Base-by-base conservation (phyloP, 352 stramenopile genomes). In the Pythium chondricola region DNA sequence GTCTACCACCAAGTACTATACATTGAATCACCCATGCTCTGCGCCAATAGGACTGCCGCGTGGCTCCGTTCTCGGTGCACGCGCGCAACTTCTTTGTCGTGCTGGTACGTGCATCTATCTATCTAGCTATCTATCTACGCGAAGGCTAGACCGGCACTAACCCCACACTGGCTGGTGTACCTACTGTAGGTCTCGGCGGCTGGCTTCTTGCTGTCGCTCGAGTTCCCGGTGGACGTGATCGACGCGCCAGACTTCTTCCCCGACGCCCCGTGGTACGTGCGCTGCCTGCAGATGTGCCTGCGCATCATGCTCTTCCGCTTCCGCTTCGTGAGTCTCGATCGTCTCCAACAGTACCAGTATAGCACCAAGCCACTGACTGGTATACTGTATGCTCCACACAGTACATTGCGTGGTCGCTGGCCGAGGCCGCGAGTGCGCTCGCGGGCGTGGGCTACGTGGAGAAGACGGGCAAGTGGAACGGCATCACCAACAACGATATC, bases 331-430 rank as follows among this genome's bases (percentile, higher is more conserved):
- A 35, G 77, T 67, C 24, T 11, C 36, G 24, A 6, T 14, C 25
- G 40, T 37, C 50, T 16, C n/a, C 33, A 6, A 21, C 26, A 5
- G 5, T 41, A 3, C 17, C 25, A 18, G 14, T 51, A 7, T 30
- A 29, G 5, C 2, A n/a, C 18, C 14, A 31, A 20, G 6, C 25
- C 44, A 11, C 32, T 66, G 22, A 61, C 38, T 25, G 3, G 2
- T 46, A 7, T 33, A 42, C 37, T 25, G 43, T 48, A 33, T 36
- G 18, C 56, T 8, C 26, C 86, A 73, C 88, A 85, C 38, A 93
- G 83, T 93, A 93, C 64, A 73, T 93, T 49, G 83, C 79, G 18
- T 93, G 83, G 83, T 89, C 81, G n/a, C 58, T 93, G 35, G 83
- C 80, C 22, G 83, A 93, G 40, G 65, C 67, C 8, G 79, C 79